A percentile compares a stretch with the other conserved stretches of the same genome.
phyloP scores from a whole-genome alignment of 306 rosid genomes.

The Delonix regia region DNA sequence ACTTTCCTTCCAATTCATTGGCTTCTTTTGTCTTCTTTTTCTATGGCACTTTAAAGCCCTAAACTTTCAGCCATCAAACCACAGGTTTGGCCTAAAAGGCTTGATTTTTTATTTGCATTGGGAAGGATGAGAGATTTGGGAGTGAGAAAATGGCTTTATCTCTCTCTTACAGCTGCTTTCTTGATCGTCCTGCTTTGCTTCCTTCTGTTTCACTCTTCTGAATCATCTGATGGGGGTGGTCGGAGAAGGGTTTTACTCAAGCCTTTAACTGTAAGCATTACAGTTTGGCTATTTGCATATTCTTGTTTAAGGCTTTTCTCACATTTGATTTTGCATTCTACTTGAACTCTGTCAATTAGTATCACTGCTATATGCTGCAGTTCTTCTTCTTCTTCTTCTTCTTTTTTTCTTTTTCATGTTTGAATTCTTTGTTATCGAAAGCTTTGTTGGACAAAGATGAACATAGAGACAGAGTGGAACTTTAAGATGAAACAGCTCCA shows the following conservation, averaged over 20 bases:
- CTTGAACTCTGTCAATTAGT: not conserved
- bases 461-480: not conserved
- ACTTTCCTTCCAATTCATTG: not conserved
- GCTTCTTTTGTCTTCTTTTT: not conserved
- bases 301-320: not conserved
- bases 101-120: not conserved
- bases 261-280: not conserved
- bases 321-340: not conserved
- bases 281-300: not conserved
- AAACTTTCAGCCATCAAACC: not conserved
- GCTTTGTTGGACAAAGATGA: not conserved
- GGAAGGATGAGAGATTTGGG: slow-evolving; percentile 7
- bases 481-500: not conserved
- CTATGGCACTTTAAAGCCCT: not conserved
- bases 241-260: slow-evolving; percentile 19
- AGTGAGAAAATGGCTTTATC: not conserved
- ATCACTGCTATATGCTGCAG: not conserved
- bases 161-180: slow-evolving; percentile 9
- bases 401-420: not conserved
- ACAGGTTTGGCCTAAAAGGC: not conserved
- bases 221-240: not conserved
- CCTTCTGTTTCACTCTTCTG: slow-evolving; percentile 7
- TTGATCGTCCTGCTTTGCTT: slow-evolving; percentile 24
- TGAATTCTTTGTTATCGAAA: not conserved
- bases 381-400: no score